A percentile compares a stretch with the other conserved stretches of the same genome.
These are phyloP conservation scores for Xerocomellus intermedius DNA, from an alignment of 768 basidiomycete species.

Conservation along the genomic window DNA sequence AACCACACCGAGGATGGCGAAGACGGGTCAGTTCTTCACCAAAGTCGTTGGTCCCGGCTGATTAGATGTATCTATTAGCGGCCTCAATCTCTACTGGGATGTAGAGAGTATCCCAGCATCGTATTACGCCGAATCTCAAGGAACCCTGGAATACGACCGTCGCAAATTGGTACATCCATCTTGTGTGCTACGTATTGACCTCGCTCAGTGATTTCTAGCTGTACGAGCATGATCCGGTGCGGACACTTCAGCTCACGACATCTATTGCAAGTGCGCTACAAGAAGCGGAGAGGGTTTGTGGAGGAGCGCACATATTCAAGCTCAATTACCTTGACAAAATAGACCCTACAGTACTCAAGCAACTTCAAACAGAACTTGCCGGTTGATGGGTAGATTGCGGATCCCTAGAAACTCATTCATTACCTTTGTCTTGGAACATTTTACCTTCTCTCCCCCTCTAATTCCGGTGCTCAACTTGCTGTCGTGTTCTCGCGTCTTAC, in stretches of 20 bases:
- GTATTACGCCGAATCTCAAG: slow-evolving; percentile 64
- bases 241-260: slow-evolving; percentile 59
- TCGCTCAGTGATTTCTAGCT: slow-evolving; percentile 44
- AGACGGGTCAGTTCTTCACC: slow-evolving; percentile 29
- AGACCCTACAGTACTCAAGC: slow-evolving; percentile 72
- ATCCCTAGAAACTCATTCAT: not conserved
- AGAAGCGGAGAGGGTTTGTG: slow-evolving; percentile 60
- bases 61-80: slow-evolving; percentile 13
- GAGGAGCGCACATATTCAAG: slow-evolving; percentile 61
- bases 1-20: slow-evolving; percentile 36
- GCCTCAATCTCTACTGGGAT: slow-evolving; percentile 69
- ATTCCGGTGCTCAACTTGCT: not conserved
- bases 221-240: slow-evolving; percentile 68
- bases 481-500: slow-evolving; percentile 1
- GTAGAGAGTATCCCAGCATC: slow-evolving; percentile 53
- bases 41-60: not conserved
- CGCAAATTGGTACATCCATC: slow-evolving; percentile 57
- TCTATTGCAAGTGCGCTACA: slow-evolving; percentile 58
- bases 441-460: not conserved
- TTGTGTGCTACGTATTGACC: not conserved
- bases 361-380: slow-evolving; percentile 56
- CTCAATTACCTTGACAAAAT: slow-evolving; percentile 57
- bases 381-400: slow-evolving; percentile 1
- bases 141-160: slow-evolving; percentile 74
- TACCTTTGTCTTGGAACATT: not conserved